Evolutionary conservation across 2,329 filamentous ascomycete species (phyloP).

Genomic region (Pseudocercospora musae): DNA sequence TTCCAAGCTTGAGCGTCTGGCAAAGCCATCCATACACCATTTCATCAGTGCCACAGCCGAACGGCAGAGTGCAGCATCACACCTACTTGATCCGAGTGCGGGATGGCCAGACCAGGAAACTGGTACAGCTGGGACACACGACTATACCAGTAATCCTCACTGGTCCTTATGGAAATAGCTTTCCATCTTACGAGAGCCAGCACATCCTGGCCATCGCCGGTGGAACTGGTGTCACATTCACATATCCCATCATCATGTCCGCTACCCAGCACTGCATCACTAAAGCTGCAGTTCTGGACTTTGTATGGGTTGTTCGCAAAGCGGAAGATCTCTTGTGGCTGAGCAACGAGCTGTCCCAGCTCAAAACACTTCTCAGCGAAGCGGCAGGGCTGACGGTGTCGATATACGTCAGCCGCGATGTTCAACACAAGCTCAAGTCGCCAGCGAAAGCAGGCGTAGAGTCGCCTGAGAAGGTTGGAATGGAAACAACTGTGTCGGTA

Average conservation of each 20-base stretch:
- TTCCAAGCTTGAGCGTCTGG: constrained; percentile 63
- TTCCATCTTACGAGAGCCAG: constrained; percentile 21
- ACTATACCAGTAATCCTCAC: constrained; percentile 59
- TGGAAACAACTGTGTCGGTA: not conserved
- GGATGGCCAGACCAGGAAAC: constrained; percentile 56
- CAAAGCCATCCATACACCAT: constrained; percentile 71
- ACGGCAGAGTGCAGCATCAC: constrained; percentile 30
- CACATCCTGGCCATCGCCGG: constrained; percentile 43
- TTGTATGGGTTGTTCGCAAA: constrained; percentile 64
- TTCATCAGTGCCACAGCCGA: constrained; percentile 48
- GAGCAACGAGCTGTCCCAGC: constrained; percentile 51
- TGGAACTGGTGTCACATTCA: constrained; percentile 58
- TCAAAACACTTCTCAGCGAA: constrained; percentile 42
- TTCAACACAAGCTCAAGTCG: constrained; percentile 7
- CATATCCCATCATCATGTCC: constrained; percentile 43
- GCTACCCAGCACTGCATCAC: constrained; percentile 37
- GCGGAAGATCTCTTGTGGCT: constrained; percentile 58
- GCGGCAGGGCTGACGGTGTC: constrained; percentile 47
- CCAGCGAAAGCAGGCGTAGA: not conserved
- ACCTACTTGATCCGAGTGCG: constrained; percentile 38
- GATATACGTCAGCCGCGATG: constrained; percentile 56
- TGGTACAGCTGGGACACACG: constrained; percentile 45
- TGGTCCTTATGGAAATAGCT: constrained; percentile 57
- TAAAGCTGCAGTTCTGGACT: constrained; percentile 44
- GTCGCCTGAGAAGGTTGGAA: not conserved